These are phyloP conservation scores for Linaria vulgaris DNA, from an alignment of 257 asterid species.

Conservation along the genomic window DNA sequence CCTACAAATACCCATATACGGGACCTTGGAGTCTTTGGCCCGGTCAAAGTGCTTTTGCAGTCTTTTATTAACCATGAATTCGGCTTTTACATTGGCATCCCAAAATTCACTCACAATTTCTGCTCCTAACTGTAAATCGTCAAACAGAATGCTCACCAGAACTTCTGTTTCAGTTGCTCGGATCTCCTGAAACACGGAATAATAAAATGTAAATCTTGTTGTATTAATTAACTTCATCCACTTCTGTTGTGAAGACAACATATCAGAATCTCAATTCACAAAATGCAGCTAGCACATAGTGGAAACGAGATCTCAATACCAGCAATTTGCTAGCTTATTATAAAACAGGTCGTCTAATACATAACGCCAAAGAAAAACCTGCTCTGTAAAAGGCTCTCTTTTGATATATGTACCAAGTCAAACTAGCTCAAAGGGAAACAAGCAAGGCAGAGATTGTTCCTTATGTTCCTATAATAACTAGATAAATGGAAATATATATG, in stretches of 20 bases:
- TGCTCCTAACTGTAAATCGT: slow-evolving; percentile 65
- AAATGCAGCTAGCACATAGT: too few relatives aligned
- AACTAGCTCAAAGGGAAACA: too few relatives aligned
- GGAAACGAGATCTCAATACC: too few relatives aligned
- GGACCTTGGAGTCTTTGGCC: slow-evolving; percentile 62
- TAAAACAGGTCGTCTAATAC: too few relatives aligned
- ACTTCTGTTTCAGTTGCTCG: slow-evolving; percentile 87
- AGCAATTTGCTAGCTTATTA: too few relatives aligned
- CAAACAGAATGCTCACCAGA: slow-evolving; percentile 75
- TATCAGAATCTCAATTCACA: too few relatives aligned
- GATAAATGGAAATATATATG: too few relatives aligned
- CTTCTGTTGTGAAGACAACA: not conserved
- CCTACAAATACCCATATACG: slow-evolving; percentile 81
- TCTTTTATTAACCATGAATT: slow-evolving; percentile 57
- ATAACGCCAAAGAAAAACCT: too few relatives aligned
- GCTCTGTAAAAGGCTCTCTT: too few relatives aligned
- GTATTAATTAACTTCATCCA: not conserved
- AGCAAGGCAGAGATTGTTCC: too few relatives aligned
- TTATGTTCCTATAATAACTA: too few relatives aligned
- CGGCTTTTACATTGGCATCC: slow-evolving; percentile 76
- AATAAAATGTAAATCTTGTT: not conserved
- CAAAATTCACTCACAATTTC: slow-evolving; percentile 73
- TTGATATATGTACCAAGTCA: too few relatives aligned
- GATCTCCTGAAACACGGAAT: slow-evolving; percentile 43
- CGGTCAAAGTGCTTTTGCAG: slow-evolving; percentile 64